phyloP scores from a whole-genome alignment of 2,329 filamentous ascomycete genomes.

The Aspergillus piperis region DNA sequence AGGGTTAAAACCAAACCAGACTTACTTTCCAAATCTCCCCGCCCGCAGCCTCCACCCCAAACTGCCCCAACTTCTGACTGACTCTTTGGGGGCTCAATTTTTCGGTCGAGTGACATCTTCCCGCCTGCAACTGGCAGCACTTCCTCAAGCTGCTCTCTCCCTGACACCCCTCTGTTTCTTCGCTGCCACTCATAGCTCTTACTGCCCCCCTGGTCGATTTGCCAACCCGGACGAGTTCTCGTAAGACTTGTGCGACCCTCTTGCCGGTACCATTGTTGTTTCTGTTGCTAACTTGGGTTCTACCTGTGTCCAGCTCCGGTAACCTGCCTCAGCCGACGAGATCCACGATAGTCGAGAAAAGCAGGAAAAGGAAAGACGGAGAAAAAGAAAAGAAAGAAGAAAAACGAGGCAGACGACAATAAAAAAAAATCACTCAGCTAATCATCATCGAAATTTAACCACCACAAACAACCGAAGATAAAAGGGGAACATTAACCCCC shows the following conservation, averaged over 20 bases:
- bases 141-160: neutral
- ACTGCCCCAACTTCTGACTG: neutral
- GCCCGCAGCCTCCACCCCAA: neutral
- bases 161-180: neutral
- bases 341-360: neutral
- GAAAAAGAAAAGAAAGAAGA: neutral
- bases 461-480: neutral
- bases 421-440: neutral
- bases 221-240: neutral
- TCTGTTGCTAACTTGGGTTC: constrained; percentile 11
- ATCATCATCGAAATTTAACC: neutral
- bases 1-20: neutral
- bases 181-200: neutral
- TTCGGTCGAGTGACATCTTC: neutral
- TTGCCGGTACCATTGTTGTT: neutral
- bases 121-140: neutral
- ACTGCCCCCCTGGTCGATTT: neutral
- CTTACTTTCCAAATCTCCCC: neutral
- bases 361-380: constrained; percentile 8
- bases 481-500: neutral
- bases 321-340: constrained; percentile 1
- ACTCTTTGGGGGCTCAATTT: neutral
- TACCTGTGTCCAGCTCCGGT: constrained; percentile 3
- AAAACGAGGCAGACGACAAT: neutral
- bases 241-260: constrained; percentile 6